These are phyloP conservation scores for Sporothrix schenckii DNA, from an alignment of 2,329 filamentous ascomycete species.

Conservation along the genomic window DNA sequence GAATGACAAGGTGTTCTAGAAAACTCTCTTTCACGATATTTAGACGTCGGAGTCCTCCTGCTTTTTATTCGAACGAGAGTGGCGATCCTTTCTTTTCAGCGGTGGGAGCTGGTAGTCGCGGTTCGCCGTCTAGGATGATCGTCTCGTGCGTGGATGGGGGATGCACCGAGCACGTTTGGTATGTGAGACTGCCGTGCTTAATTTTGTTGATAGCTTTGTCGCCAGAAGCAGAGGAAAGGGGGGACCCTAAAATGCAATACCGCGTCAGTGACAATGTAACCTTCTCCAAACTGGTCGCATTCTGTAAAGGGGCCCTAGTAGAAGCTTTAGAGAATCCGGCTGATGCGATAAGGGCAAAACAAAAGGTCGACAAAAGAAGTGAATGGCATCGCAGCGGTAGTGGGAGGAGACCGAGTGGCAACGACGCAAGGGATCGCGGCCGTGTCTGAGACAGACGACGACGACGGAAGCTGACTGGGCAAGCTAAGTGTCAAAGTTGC, in stretches of 20 bases:
- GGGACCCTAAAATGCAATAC: constrained; percentile 15
- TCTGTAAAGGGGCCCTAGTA: neutral
- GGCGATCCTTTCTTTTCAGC: neutral
- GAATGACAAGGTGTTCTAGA: neutral
- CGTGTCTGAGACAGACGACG: constrained; percentile 26
- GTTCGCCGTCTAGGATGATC: constrained; percentile 11
- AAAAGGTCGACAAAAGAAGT: neutral
- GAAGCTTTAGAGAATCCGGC: neutral
- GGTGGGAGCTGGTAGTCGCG: neutral
- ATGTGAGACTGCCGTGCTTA: neutral
- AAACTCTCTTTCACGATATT: neutral
- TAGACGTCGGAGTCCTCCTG: neutral
- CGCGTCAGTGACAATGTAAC: constrained; percentile 16
- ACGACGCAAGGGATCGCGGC: constrained; percentile 26
- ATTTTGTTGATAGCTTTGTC: neutral
- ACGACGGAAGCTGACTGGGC: constrained; percentile 28
- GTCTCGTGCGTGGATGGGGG: constrained; percentile 8
- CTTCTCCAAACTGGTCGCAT: neutral
- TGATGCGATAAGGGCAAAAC: neutral
- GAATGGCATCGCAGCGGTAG: neutral
- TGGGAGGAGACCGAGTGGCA: constrained; percentile 19
- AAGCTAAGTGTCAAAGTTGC: constrained; percentile 23
- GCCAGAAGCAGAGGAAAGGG: neutral
- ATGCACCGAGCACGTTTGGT: constrained; percentile 7
- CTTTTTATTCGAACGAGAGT: constrained; percentile 22